Evolutionary conservation across 2,329 filamentous ascomycete genomes (phyloP), one percentile per base, ranked within the genome.

Genomic region (Paecilomyces sp.): DNA sequence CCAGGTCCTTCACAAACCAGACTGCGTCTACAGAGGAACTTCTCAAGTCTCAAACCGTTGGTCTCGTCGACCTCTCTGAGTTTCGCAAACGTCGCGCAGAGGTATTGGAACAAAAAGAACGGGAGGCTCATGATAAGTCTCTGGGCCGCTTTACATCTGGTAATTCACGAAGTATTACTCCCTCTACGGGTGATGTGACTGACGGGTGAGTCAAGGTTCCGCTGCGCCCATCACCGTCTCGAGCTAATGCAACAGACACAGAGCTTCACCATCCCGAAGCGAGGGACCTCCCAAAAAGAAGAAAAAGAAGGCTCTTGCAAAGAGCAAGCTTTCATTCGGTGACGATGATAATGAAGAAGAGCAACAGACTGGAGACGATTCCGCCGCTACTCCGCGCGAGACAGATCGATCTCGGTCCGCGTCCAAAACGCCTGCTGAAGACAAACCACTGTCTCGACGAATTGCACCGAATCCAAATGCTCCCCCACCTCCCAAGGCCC

Each of bases 41-140:
- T 13, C 82, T 96, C 55, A 93, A 93, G 61, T 90, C 86, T 58
- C 87, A 91, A 70, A 96, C 91, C 0, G 92, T 97, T 65, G 94
- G 94, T 50, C 87, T 99, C 2, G 93, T 97, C 57, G 86, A 90
- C 60, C 87, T 97, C 52, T 91, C 90, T 65, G 94, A 97, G 72
- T 97, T 96, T 75, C 91, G 93, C 75, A 97, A 99, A 79, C 88
- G 94, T 61, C 91, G 93, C 75, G 92, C 92, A 67, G 91, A 97
- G 75, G 91, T 92, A n/a, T 80, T 96, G 55, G 93, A 97, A 74
- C 88, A 91, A 71, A 93, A 94, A 70, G 91, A 94, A 70, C 85
- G 89, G 68, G 91, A 94, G 69, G 88, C 85, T 12, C 86, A 87
- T 69, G 88, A 90, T 65, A 82, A 80, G 50, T 79, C 83, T 28